Evolutionary conservation across 1,139 yeast genomes (phyloP), one percentile per base, ranked within the genome.

Genomic region (Kurtzmaniella natalensis): DNA sequence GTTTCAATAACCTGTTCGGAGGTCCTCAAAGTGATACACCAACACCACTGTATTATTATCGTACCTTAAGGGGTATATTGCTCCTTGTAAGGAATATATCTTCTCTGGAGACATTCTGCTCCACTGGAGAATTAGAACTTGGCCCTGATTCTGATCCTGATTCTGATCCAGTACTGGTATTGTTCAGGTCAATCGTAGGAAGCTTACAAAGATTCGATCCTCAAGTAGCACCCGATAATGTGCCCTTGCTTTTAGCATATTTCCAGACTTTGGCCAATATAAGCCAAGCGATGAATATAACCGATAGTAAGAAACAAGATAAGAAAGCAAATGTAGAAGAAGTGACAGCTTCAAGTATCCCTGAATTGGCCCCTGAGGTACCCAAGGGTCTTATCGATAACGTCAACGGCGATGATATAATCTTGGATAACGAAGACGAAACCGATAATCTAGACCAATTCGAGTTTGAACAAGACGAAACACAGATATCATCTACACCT

Each of bases 41-140:
- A n/a, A n/a, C n/a, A n/a, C n/a, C n/a, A n/a, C n/a, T n/a, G 5
- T 25, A 30, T 19, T 44, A 50, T 20, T 19, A 49, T 9, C 32
- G 60, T 24, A 36, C 49, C 2, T 37, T 47, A 8, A 37, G 61
- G 28, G 61, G 59, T 2, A 33, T 43, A 1, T 38, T 55, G 7
- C 35, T 55, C 30, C 32, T 53, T 4, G 29, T 44, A 14, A 31
- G 61, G 22, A 55, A 52, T 37, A 33, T 52, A 15, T 47, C 29
- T 6, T 36, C 2, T 36, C 43, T 6, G 29, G 28, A 18, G 36
- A 8, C 34, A 34, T 2, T 20, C 24, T 22, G 23, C 33, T 8
- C 21, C 42, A 5, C 34, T 47, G 13, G 33, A 24, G 15, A 5
- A 25, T 33, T 18, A 33, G 21, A 8, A 15, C 16, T 9, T 13